Evolutionary conservation across 2,329 filamentous ascomycete genomes (phyloP), one percentile per base, ranked within the genome.

Genomic region (Ascochyta fabae): DNA sequence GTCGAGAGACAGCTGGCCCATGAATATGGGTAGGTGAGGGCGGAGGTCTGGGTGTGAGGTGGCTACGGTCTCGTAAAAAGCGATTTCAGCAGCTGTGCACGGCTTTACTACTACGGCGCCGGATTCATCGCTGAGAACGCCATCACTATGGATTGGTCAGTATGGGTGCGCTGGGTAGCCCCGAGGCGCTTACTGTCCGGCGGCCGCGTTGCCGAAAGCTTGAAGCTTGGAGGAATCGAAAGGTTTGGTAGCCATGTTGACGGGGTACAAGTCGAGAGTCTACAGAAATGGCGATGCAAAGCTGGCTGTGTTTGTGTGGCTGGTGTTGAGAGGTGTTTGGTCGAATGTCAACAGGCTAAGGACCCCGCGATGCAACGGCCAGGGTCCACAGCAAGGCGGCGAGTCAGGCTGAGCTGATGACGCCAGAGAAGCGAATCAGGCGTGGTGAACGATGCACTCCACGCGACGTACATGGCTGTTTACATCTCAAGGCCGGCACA

Each of bases 31-130:
- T 82, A 98, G 94, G 67, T 94, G 85, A 23, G 88, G 84, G 46
- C 87, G 84, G 68, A 98, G 91, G 2, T 88, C 86, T 27, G 87
- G 85, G 71, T 96, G 89, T 22, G 83, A 77, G 31, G 84, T 77
- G 26, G 87, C 71, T 24, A 80, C 88, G 35, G 86, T 85, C 73
- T 96, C 86, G 81, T 99, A 99, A 76, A 99, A 99, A 40, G 87
- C 83, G 67, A 98, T 86, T 78, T 99, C 95, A 61, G 87, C 83
- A 60, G 86, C 79, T 0, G 91, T 96, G 76, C 94, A 98, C 16
- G 95, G 95, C 78, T 99, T 99, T 72, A 97, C 91, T 73, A 99
- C 90, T 31, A 98, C 82, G 61, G 89, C 86, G 72, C 95, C 95
- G 48, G 91, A 87, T 51, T 84, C 82, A 70, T 96, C 92, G 72